Conservation (phyloP, 2,329 filamentous ascomycete genomes). For the Cladorrhinum sp. region DNA sequence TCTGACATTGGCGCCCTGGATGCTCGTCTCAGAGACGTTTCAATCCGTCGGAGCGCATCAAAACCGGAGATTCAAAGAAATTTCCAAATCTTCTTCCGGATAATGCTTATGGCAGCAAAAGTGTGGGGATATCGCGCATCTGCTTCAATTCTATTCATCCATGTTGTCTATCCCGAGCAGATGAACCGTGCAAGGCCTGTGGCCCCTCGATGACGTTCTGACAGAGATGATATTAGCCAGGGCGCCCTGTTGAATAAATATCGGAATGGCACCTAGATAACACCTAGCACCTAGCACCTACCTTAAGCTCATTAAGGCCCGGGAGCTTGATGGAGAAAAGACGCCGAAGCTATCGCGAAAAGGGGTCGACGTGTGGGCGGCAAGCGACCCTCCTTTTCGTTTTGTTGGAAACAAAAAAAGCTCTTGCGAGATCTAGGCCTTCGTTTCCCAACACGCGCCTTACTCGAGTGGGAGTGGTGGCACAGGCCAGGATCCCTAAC, state of each 20-base stretch:
- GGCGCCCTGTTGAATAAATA: neutral
- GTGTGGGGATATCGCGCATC: neutral
- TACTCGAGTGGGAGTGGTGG: too few species aligned
- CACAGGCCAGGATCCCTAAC: too few species aligned
- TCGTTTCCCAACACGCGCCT: too few species aligned
- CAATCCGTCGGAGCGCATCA: constrained; percentile 27
- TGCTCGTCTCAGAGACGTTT: constrained; percentile 30
- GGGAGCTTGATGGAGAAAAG: neutral
- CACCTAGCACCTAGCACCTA: neutral
- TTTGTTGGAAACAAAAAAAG: neutral
- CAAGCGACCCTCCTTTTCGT: neutral
- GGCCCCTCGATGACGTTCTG: too few species aligned
- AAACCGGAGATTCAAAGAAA: constrained; percentile 15
- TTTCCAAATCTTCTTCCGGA: constrained; percentile 18
- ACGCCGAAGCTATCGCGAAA: neutral
- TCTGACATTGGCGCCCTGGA: constrained; percentile 28
- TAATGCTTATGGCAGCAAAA: constrained; percentile 10
- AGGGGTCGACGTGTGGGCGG: neutral
- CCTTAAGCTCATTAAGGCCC: neutral
- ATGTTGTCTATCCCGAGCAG: constrained; percentile 8
- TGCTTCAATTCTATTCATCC: constrained; percentile 9
- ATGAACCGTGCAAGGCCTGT: neutral
- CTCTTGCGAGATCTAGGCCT: neutral
- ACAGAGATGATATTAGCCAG: too few species aligned
- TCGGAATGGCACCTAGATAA: too few species aligned